Evolutionary conservation across 2,329 filamentous ascomycete genomes (phyloP), one percentile per base, ranked within the genome.

Genomic region (Fusarium tuaranense): DNA sequence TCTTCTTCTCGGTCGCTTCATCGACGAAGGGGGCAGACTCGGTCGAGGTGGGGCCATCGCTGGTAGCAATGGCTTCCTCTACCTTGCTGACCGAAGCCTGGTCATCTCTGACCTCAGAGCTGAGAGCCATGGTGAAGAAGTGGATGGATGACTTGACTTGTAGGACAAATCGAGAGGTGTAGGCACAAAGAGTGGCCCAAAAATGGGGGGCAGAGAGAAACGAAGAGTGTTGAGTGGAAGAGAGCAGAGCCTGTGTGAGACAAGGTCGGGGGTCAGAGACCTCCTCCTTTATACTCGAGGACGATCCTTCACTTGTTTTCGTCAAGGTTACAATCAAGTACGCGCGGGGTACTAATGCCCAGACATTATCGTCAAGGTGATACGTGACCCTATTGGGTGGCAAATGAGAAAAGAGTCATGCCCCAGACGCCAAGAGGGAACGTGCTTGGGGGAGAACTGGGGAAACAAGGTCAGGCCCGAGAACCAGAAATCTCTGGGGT

Each of bases 271-370:
- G 41, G 32, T 53, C 61, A 36, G 61, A 41, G 34, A 14, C 13
- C 20, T 38, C 30, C 61, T 39, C 12, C 36, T 53, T 63, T 63
- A 63, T 63, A 63, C 46, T 38, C 22, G 61, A 51, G 25, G 44
- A 22, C 44, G 41, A 63, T 63, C 61, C 34, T 14, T 63, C 61
- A 13, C 61, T 53, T 46, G 12, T 63, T 20, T 30, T 14, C 27
- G 20, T 25, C 14, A 63, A 8, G 61, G 41, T 38, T 63, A 27
- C 61, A 36, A 16, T 57, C n/a, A 57, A 36, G 18, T 32, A 63
- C 25, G 61, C 61, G 44, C 25, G 61, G 61, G 61, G 44, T 63
- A 51, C 27, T 51, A 32, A 63, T 63, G 61, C 44, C 61, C 53
- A 63, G 61, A 53, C 41, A 44, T 36, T 36, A 20, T 63, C 13